Conservation (phyloP, 2,329 filamentous ascomycete species). For the Falciphora oryzae region DNA sequence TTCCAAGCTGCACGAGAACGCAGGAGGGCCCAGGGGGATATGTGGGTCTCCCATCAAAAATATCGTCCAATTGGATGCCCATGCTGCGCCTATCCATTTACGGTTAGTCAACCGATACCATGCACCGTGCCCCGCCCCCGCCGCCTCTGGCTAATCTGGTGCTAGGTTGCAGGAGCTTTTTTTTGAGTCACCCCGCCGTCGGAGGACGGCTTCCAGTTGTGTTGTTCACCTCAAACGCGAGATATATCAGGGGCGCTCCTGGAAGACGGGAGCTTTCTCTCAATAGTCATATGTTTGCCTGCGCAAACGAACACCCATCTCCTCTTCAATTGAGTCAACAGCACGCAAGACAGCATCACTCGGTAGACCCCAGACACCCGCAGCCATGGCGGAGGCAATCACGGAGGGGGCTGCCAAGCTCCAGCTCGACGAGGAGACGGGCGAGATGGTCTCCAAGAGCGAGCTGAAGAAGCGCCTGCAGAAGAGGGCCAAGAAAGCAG, state of each 20-base stretch:
- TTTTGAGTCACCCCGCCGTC: not conserved
- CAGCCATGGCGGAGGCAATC: constrained; percentile 40
- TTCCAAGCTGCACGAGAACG: not conserved
- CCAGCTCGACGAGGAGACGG: constrained; percentile 56
- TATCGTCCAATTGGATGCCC: not conserved
- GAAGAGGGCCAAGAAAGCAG: constrained; percentile 53
- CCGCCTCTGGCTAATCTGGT: not conserved
- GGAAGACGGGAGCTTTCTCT: not conserved
- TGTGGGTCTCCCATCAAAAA: not conserved
- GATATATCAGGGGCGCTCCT: not conserved
- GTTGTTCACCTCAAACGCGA: not conserved
- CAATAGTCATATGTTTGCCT: too few species aligned
- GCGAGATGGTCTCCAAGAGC: constrained; percentile 60
- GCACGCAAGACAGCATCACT: not conserved
- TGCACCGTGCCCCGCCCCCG: not conserved
- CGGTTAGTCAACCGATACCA: not conserved
- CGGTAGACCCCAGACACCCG: not conserved
- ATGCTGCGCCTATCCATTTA: not conserved
- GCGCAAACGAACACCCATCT: not conserved
- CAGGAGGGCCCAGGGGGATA: not conserved
- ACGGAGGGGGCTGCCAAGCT: constrained; percentile 49
- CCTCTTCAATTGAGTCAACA: not conserved
- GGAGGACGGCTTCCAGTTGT: not conserved
- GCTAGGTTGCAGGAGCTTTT: not conserved
- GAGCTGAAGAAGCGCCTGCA: constrained; percentile 56